phyloP scores from a whole-genome alignment of 306 rosid species.

The Lablab purpureus region DNA sequence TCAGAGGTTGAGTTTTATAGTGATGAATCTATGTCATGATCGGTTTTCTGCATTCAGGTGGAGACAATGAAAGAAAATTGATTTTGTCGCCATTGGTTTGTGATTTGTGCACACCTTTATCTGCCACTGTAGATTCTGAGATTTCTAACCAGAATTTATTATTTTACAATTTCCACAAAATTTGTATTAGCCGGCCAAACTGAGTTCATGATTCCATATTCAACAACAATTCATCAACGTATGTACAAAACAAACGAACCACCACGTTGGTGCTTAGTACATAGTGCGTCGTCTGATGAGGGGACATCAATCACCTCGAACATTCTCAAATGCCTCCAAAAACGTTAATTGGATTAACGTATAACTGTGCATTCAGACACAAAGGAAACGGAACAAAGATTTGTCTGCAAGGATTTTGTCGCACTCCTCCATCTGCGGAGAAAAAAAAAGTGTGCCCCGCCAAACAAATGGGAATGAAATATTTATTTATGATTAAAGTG shows the following conservation, averaged over 20 bases:
- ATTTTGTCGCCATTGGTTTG: slow-evolving; percentile 55
- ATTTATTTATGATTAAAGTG: background rate
- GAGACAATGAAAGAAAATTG: slow-evolving; percentile 49
- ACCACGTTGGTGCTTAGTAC: background rate
- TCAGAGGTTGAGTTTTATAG: slow-evolving; percentile 29
- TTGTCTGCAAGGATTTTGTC: slow-evolving; percentile 1
- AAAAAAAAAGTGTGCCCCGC: background rate
- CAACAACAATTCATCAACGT: slow-evolving; percentile 32
- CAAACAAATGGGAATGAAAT: background rate
- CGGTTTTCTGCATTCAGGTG: slow-evolving; percentile 2
- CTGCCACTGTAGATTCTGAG: background rate
- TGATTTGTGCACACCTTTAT: slow-evolving; percentile 15
- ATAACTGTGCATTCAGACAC: background rate
- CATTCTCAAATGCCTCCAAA: background rate
- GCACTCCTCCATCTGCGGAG: slow-evolving; percentile 5
- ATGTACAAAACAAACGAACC: background rate
- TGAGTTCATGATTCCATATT: slow-evolving; percentile 35
- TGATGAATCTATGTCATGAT: slow-evolving; percentile 12
- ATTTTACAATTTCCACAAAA: slow-evolving; percentile 35
- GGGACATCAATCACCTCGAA: background rate
- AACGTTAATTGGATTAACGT: background rate
- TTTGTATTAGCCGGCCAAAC: slow-evolving; percentile 43
- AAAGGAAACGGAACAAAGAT: background rate
- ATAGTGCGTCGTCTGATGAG: background rate
- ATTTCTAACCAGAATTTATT: slow-evolving; percentile 42